Conservation (phyloP, 306 rosid genomes). For the Castanospermum australe region DNA sequence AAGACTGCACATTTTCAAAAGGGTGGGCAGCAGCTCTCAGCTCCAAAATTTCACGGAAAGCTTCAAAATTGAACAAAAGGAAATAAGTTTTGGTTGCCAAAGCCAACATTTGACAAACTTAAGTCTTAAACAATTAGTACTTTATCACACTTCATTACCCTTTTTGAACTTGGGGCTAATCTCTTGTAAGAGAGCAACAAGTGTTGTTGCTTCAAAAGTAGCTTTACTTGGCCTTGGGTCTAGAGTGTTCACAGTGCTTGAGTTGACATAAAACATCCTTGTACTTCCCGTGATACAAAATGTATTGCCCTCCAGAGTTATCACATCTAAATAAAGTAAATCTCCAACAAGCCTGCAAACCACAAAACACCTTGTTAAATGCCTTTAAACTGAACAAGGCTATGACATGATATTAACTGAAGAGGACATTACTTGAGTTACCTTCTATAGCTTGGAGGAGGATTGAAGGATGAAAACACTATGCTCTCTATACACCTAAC, state of each 20-base stretch:
- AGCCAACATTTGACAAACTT: background rate
- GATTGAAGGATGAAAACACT: slow-evolving; percentile 83
- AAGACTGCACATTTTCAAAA: slow-evolving; percentile 78
- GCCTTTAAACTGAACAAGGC: background rate
- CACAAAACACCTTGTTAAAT: slow-evolving; percentile 11
- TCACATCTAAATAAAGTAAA: slow-evolving; percentile 77
- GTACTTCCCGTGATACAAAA: slow-evolving; percentile 77
- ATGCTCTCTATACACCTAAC: slow-evolving; percentile 70
- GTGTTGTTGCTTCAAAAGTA: slow-evolving; percentile 66
- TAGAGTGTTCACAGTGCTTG: slow-evolving; percentile 53
- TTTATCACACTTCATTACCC: slow-evolving; percentile 40
- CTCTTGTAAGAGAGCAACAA: slow-evolving; percentile 71
- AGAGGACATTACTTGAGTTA: slow-evolving; percentile 17
- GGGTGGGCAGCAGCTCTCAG: slow-evolving; percentile 72
- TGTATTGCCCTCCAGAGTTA: slow-evolving; percentile 69
- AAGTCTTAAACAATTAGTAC: slow-evolving; percentile 3
- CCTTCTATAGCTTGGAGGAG: slow-evolving; percentile 93
- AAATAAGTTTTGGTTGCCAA: background rate
- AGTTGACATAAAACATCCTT: slow-evolving; percentile 70
- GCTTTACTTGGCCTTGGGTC: slow-evolving; percentile 68
- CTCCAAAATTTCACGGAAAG: slow-evolving; percentile 80
- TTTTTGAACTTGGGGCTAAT: slow-evolving; percentile 76
- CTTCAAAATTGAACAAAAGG: slow-evolving; percentile 39
- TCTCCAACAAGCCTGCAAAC: slow-evolving; percentile 83
- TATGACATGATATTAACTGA: background rate